phyloP scores from a whole-genome alignment of 768 basidiomycete genomes.

The Trametes meyenii region DNA sequence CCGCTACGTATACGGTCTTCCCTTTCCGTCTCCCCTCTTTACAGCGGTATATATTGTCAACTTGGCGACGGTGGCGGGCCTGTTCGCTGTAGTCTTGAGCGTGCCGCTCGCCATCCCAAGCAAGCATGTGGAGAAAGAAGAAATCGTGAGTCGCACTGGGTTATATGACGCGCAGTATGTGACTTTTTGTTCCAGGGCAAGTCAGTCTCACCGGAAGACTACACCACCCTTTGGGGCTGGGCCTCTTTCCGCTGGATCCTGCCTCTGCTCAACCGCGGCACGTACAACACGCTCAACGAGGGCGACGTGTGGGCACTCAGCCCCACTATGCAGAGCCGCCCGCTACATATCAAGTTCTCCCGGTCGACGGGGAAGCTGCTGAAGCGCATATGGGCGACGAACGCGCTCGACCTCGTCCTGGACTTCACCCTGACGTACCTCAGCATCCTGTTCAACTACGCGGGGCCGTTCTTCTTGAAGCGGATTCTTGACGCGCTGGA shows the following conservation, averaged over 20 bases:
- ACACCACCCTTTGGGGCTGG: conserved; percentile 73
- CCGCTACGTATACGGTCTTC: conserved; percentile 44
- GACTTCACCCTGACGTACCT: conserved; percentile 71
- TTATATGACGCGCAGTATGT: background rate
- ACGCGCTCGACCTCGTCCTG: conserved; percentile 51
- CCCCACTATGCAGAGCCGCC: conserved; percentile 65
- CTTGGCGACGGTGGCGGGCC: conserved; percentile 43
- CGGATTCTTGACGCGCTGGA: conserved; percentile 64
- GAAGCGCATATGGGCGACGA: conserved; percentile 46
- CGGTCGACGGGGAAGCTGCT: conserved; percentile 44
- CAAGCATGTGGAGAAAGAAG: conserved; percentile 46
- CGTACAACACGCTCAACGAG: conserved; percentile 61
- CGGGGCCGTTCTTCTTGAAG: conserved; percentile 86
- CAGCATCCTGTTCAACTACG: conserved; percentile 77
- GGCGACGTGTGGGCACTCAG: conserved; percentile 74
- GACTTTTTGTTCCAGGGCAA: conserved; percentile 43
- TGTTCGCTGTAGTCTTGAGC: conserved; percentile 51
- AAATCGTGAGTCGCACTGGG: conserved; percentile 56
- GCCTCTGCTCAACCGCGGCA: conserved; percentile 58
- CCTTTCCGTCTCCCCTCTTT: conserved; percentile 40
- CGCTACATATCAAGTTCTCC: conserved; percentile 57
- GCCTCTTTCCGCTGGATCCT: conserved; percentile 72
- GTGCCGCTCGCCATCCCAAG: conserved; percentile 77
- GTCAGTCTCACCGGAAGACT: conserved; percentile 73
- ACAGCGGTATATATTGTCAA: conserved; percentile 42